Evolutionary conservation across 768 basidiomycete species (phyloP), one percentile per base, ranked within the genome.

Genomic region (Dentipellis fragilis): DNA sequence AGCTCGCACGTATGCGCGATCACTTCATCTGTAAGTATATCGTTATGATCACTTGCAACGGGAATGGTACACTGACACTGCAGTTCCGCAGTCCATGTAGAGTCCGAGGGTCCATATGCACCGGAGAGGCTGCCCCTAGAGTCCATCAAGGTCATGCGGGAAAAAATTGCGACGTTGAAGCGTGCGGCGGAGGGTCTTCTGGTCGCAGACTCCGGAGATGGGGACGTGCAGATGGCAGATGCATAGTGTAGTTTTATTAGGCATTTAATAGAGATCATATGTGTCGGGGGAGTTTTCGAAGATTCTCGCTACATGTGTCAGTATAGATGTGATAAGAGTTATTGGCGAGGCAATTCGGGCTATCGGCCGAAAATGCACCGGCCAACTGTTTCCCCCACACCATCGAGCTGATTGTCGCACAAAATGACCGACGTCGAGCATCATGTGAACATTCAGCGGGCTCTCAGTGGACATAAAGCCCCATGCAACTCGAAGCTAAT

Each of bases 91-190:
- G 94, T 91, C 74, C 89, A 81, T 58, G 77, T 98, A 39, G 94
- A 98, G 69, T 92, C 92, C 0, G 89, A 93, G 64, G 87, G 94
- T 4, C 81, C 89, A 11, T 96, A 96, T 66, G 71, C 80, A 3
- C 93, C 95, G 0, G 82, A 94, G 69, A 78, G 88, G 35, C 73
- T 98, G 10, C 72, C 95, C 12, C 83, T 82, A 0, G 92, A 93
- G 64, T 77, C 93, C 0, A 78, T 93, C 59, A 73, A 76, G 23
- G 84, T 96, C 47, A 85, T 97, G 81, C 76, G 92, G 47, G 76
- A 75, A 38, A 98, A 98, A 67, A 80, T 96, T 16, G 69, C 73
- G 3, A 71, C 70, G 4, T 74, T 90, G 16, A 75, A 77, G 42
- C 69, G 71, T 12, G 86, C 85, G 0, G 84, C 82, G 1, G 76